Evolutionary conservation across 169 alveolate genomes (phyloP).

Genomic region (Plasmodium adleri): DNA sequence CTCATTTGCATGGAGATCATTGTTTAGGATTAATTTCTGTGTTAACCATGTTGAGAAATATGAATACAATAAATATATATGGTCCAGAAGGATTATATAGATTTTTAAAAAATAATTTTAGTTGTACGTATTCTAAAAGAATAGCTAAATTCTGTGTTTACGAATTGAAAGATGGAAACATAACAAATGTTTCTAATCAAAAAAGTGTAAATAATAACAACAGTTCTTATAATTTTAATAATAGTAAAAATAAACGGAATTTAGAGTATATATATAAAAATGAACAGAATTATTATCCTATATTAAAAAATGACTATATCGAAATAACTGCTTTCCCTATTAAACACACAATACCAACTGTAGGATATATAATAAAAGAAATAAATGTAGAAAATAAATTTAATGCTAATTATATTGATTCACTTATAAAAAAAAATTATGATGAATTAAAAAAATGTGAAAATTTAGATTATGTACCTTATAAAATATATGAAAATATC

Average conservation of each 20-base stretch:
- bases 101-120: slow-evolving; percentile 47
- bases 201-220: not conserved
- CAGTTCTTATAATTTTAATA: not conserved
- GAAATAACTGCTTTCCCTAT: slow-evolving; percentile 80
- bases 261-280: slow-evolving; percentile 62
- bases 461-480: slow-evolving; percentile 35
- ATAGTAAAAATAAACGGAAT: not conserved
- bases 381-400: slow-evolving; percentile 70
- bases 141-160: slow-evolving; percentile 25
- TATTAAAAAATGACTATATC: slow-evolving; percentile 75
- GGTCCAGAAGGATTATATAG: slow-evolving; percentile 87
- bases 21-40: slow-evolving; percentile 86
- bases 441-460: slow-evolving; percentile 48
- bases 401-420: slow-evolving; percentile 75
- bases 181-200: not conserved
- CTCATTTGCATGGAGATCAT: slow-evolving; percentile 92
- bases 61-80: slow-evolving; percentile 71
- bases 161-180: slow-evolving; percentile 10
- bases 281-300: slow-evolving; percentile 67
- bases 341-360: slow-evolving; percentile 88
- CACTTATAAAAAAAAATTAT: slow-evolving; percentile 75
- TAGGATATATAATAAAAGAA: slow-evolving; percentile 88
- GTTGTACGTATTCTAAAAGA: slow-evolving; percentile 29
- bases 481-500: slow-evolving; percentile 60
- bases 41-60: slow-evolving; percentile 74